Evolutionary conservation across 2,329 filamentous ascomycete species (phyloP).

Genomic region (Alternaria gaisen): DNA sequence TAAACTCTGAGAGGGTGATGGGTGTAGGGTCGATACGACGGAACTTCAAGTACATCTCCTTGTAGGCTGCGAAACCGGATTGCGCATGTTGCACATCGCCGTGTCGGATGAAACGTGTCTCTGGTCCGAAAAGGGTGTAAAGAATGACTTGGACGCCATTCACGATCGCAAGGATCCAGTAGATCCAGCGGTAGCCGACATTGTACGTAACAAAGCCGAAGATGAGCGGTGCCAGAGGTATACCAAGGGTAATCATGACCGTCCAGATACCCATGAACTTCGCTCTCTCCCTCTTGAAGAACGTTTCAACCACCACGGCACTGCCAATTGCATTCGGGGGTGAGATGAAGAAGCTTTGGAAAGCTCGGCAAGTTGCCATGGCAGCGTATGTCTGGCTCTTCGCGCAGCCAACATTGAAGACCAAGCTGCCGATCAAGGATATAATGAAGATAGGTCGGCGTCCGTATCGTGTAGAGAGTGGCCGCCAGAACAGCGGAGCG

Average conservation of each 20-base stretch:
- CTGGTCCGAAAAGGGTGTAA: constrained; percentile 61
- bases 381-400: constrained; percentile 59
- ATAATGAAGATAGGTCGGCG: constrained; percentile 64
- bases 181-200: constrained; percentile 67
- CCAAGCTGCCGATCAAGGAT: constrained; percentile 57
- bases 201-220: constrained; percentile 60
- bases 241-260: constrained; percentile 59
- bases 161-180: constrained; percentile 65
- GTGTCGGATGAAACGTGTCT: constrained; percentile 63
- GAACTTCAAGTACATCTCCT: constrained; percentile 57
- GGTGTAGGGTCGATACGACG: constrained; percentile 63
- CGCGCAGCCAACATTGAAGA: constrained; percentile 65
- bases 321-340: constrained; percentile 65
- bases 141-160: constrained; percentile 66
- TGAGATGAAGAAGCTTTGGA: constrained; percentile 65
- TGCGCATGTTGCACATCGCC: constrained; percentile 44
- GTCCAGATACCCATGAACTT: constrained; percentile 68
- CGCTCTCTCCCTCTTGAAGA: constrained; percentile 64
- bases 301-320: constrained; percentile 66
- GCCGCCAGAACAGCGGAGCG: constrained; percentile 66
- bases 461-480: constrained; percentile 63
- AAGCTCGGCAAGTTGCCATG: constrained; percentile 62
- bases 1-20: constrained; percentile 60
- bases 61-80: constrained; percentile 50
- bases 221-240: constrained; percentile 55